Conservation (phyloP, 1,139 yeast species). For the Taiozyma sp. region DNA sequence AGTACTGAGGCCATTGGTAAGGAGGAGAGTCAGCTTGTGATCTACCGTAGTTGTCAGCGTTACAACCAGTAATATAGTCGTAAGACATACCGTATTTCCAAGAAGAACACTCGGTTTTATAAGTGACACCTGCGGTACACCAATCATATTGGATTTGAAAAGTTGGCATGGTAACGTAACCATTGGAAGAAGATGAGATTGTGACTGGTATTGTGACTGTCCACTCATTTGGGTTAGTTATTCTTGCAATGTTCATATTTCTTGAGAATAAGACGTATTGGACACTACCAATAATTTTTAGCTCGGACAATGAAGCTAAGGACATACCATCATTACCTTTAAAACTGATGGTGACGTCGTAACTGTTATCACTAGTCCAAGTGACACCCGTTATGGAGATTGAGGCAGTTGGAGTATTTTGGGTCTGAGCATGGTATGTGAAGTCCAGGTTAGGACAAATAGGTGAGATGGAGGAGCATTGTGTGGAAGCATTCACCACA, state of each 20-base stretch:
- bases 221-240: slow-evolving; percentile 10
- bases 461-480: too few relatives aligned
- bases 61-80: slow-evolving; percentile 20
- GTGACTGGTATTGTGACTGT: slow-evolving; percentile 4
- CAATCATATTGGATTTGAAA: slow-evolving; percentile 14
- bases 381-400: slow-evolving; percentile 17
- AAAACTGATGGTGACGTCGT: slow-evolving; percentile 25
- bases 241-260: slow-evolving; percentile 9
- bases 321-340: slow-evolving; percentile 19
- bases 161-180: slow-evolving; percentile 6
- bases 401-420: slow-evolving; percentile 15
- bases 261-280: slow-evolving; percentile 11
- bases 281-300: slow-evolving; percentile 15
- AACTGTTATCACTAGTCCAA: slow-evolving; percentile 4
- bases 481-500: too few relatives aligned
- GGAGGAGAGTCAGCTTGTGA: slow-evolving; percentile 9
- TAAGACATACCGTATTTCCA: slow-evolving; percentile 17
- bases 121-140: slow-evolving; percentile 17
- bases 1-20: slow-evolving; percentile 11
- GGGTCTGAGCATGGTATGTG: slow-evolving; percentile 17
- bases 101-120: slow-evolving; percentile 11
- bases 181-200: not conserved
- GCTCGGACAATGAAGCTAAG: slow-evolving; percentile 7
- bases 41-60: slow-evolving; percentile 6
- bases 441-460: slow-evolving; percentile 23